These are phyloP conservation scores for Iris macrosiphon DNA, from an alignment of 106 monocot species.

Conservation along the genomic window DNA sequence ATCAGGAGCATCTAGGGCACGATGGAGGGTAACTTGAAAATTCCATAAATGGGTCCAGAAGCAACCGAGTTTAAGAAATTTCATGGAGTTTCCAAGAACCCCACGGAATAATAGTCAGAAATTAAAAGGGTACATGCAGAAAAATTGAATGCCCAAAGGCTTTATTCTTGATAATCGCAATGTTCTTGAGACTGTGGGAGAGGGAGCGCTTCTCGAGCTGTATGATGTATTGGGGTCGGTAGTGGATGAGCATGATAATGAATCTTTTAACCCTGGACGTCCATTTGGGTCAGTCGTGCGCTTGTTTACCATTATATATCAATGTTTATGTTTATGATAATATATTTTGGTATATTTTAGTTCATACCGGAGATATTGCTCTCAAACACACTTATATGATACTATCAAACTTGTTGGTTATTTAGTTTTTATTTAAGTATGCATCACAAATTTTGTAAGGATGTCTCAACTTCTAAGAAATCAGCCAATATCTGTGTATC, in stretches of 20 bases:
- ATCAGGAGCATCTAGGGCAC: too few species aligned
- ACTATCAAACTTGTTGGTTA: too few species aligned
- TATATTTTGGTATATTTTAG: not conserved
- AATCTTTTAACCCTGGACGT: constrained; percentile 27
- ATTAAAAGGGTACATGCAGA: constrained; percentile 60
- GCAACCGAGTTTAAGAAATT: constrained; percentile 97
- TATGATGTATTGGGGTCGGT: constrained; percentile 58
- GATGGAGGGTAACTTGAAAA: not conserved
- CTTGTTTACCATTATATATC: too few species aligned
- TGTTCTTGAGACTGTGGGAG: constrained; percentile 86
- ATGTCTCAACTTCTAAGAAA: too few species aligned
- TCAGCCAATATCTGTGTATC: too few species aligned
- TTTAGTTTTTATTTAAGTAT: too few species aligned
- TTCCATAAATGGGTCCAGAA: constrained; percentile 79
- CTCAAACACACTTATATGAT: not conserved
- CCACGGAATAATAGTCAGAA: constrained; percentile 90
- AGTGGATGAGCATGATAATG: constrained; percentile 18
- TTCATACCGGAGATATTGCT: not conserved
- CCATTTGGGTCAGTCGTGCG: constrained; percentile 67
- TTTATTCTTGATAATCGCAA: constrained; percentile 68
- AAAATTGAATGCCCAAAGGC: constrained; percentile 65
- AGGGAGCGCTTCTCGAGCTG: constrained; percentile 61
- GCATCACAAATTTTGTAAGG: too few species aligned
- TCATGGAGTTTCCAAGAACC: constrained; percentile 87
- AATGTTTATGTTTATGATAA: not conserved